Evolutionary conservation across 169 alveolate genomes (phyloP).

Genomic region (Eimeria acervulina): DNA sequence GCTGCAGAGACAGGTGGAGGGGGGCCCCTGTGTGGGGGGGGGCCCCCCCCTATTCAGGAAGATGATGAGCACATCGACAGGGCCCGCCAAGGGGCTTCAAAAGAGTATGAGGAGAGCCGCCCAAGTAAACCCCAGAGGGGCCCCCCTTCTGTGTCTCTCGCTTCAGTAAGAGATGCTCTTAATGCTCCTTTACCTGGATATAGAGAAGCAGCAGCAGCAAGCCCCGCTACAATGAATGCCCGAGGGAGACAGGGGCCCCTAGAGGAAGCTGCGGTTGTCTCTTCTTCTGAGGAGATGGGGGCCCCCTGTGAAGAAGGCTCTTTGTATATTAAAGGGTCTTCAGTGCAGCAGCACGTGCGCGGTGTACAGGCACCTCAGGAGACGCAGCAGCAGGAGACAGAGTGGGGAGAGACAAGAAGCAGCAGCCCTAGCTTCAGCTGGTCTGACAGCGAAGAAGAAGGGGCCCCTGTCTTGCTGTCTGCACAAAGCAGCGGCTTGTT

Average conservation of each 20-base stretch:
- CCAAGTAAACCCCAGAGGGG: no score
- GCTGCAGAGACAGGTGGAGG: background rate
- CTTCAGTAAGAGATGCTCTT: background rate
- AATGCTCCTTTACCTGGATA: background rate
- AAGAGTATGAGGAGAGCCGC: no score
- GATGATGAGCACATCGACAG: no score
- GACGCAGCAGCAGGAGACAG: conserved; percentile 14
- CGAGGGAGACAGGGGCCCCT: no score
- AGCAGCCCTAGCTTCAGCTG: background rate
- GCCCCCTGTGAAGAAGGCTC: no score
- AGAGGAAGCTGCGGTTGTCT: no score
- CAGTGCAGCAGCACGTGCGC: no score
- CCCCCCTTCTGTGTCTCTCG: background rate
- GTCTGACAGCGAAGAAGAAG: conserved; percentile 26
- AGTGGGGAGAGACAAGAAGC: background rate
- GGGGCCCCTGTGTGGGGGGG: no score
- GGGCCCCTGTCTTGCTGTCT: conserved; percentile 26
- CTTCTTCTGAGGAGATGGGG: no score
- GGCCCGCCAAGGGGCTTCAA: no score
- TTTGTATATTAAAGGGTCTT: no score
- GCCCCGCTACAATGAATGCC: background rate
- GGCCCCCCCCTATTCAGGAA: no score
- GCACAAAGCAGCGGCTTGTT: conserved; percentile 1
- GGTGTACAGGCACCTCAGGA: background rate
- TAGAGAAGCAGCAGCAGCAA: background rate